Evolutionary conservation across 805 yeast genomes (phyloP).

Genomic region (Yarrowia divulgata): DNA sequence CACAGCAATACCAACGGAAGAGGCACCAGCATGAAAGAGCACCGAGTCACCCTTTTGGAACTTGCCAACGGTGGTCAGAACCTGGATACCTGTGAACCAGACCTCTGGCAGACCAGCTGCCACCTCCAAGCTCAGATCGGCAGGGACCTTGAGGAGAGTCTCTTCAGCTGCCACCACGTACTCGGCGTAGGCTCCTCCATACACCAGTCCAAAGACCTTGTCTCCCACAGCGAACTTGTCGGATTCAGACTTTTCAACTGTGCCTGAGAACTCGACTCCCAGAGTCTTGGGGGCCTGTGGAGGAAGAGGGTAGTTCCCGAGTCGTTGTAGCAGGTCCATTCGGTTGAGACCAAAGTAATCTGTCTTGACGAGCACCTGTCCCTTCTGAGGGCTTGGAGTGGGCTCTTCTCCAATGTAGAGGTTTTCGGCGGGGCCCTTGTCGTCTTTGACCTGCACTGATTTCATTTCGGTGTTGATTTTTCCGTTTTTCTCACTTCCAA

Average conservation of each 20-base stretch:
- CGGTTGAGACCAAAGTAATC: constrained; percentile 51
- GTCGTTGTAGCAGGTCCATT: constrained; percentile 50
- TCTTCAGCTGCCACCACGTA: constrained; percentile 47
- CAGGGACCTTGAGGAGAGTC: constrained; percentile 46
- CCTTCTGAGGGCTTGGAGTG: constrained; percentile 43
- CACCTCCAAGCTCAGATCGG: constrained; percentile 43
- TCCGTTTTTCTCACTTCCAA: not conserved
- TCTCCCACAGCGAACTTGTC: constrained; percentile 48
- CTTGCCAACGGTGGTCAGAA: constrained; percentile 47
- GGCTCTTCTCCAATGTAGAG: constrained; percentile 45
- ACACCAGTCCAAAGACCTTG: constrained; percentile 51
- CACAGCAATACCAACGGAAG: constrained; percentile 50
- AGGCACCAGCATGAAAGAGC: constrained; percentile 51
- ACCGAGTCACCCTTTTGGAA: constrained; percentile 48
- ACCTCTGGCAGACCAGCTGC: constrained; percentile 51
- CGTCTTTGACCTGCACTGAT: constrained; percentile 46
- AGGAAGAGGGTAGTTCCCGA: constrained; percentile 49
- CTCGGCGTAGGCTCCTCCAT: constrained; percentile 54
- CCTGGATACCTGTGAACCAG: constrained; percentile 53
- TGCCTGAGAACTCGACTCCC: constrained; percentile 54
- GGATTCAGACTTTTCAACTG: constrained; percentile 42
- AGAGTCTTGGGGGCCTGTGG: constrained; percentile 48
- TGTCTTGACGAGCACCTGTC: constrained; percentile 49
- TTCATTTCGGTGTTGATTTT: constrained; percentile 44
- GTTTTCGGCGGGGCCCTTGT: constrained; percentile 47